These are phyloP conservation scores for Nothophaeocryptopus gaeumannii DNA, from an alignment of 2,329 filamentous ascomycete species.

Conservation along the genomic window DNA sequence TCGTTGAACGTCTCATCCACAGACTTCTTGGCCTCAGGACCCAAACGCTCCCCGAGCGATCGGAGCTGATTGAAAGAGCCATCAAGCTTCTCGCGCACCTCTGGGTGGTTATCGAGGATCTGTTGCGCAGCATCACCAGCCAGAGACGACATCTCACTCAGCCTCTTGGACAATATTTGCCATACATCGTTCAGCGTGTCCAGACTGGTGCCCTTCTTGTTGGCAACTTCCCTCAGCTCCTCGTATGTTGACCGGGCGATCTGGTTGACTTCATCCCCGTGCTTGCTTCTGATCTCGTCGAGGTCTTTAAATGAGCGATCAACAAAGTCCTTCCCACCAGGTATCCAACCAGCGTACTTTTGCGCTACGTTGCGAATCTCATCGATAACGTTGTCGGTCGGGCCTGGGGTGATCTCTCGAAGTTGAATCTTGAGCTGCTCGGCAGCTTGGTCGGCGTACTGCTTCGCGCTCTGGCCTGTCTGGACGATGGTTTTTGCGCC, in stretches of 20 bases:
- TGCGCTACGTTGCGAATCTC: constrained; percentile 65
- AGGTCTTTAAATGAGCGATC: constrained; percentile 69
- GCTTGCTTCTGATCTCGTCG: constrained; percentile 64
- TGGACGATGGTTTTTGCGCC: constrained; percentile 46
- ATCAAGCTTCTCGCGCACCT: constrained; percentile 69
- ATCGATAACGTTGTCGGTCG: constrained; percentile 63
- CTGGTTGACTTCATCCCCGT: constrained; percentile 67
- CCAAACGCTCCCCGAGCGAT: constrained; percentile 65
- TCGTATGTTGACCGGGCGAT: constrained; percentile 66
- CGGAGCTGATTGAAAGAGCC: constrained; percentile 67
- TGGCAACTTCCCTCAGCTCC: constrained; percentile 60
- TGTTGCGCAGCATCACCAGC: constrained; percentile 62
- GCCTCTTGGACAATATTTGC: constrained; percentile 61
- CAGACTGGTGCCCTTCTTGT: constrained; percentile 59
- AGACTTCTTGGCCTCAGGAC: constrained; percentile 74
- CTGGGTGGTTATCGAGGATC: constrained; percentile 69
- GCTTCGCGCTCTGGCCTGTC: constrained; percentile 55
- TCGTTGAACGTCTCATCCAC: constrained; percentile 69
- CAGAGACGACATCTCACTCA: constrained; percentile 59
- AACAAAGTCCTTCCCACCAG: constrained; percentile 66
- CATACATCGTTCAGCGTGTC: constrained; percentile 61
- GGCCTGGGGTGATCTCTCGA: constrained; percentile 56
- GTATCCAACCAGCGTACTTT: constrained; percentile 69
- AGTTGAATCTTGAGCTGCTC: constrained; percentile 51
- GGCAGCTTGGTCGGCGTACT: constrained; percentile 57